Conservation (phyloP, 2,329 filamentous ascomycete species). For the Epichloe hybrida region DNA sequence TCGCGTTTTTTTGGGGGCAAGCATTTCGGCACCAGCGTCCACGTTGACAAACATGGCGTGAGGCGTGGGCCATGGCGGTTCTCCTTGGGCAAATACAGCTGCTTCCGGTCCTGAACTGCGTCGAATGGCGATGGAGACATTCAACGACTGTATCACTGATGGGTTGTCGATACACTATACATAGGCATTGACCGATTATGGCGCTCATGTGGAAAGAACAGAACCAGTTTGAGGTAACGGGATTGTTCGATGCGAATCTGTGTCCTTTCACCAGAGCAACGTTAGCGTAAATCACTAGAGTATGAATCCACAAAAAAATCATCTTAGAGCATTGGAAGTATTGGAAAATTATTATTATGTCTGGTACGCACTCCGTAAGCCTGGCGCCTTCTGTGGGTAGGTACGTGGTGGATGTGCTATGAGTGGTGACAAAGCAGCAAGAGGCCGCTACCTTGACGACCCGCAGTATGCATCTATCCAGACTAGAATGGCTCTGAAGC, state of each 20-base stretch:
- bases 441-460: neutral
- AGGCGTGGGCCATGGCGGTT: constrained; percentile 38
- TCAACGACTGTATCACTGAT: neutral
- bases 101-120: constrained; percentile 22
- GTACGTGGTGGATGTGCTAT: neutral
- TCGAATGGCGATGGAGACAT: neutral
- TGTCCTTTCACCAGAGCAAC: neutral
- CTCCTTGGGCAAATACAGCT: constrained; percentile 35
- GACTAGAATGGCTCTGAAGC: neutral
- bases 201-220: neutral
- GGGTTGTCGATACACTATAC: neutral
- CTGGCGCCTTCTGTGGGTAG: neutral
- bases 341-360: too few species aligned
- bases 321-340: too few species aligned
- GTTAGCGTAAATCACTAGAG: neutral
- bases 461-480: constrained; percentile 3
- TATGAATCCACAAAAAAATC: neutral
- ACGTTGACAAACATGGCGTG: constrained; percentile 31
- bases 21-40: constrained; percentile 36
- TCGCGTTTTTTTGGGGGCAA: constrained; percentile 31
- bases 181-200: too few species aligned
- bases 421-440: neutral
- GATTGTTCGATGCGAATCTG: neutral
- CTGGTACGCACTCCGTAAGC: too few species aligned
- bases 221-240: neutral